Evolutionary conservation across 73 alveolate species (phyloP).

Genomic region (Durusdinium trenchii): DNA sequence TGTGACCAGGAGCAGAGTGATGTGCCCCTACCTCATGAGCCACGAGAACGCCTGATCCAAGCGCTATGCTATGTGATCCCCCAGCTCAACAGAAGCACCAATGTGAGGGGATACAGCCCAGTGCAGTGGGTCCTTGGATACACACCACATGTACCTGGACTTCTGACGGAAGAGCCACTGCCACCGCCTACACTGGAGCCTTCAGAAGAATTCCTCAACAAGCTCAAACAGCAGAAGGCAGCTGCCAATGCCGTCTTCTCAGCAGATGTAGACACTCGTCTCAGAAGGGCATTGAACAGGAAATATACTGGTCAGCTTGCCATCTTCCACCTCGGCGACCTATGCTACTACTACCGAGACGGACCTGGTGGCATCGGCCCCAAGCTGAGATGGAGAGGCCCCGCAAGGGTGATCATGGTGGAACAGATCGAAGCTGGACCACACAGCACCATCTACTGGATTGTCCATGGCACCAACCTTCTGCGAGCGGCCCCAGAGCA

Average conservation of each 20-base stretch:
- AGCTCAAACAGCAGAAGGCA: background rate
- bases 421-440: background rate
- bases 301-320: background rate
- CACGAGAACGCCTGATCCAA: background rate
- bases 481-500: constrained; percentile 3
- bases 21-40: background rate
- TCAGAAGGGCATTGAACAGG: background rate
- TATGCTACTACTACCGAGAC: constrained; percentile 19
- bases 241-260: background rate
- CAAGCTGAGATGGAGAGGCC: constrained; percentile 1
- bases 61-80: constrained; percentile 9
- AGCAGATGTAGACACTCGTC: background rate
- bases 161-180: background rate
- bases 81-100: background rate
- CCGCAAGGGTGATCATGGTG: background rate
- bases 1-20: background rate
- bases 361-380: background rate
- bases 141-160: background rate
- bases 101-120: background rate
- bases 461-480: background rate
- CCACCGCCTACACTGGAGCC: background rate
- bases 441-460: background rate
- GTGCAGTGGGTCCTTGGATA: background rate
- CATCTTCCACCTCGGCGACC: background rate
- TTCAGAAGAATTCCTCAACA: background rate